These are phyloP conservation scores for Thielaviopsis musarum DNA, from an alignment of 2,329 filamentous ascomycete species.

Conservation along the genomic window DNA sequence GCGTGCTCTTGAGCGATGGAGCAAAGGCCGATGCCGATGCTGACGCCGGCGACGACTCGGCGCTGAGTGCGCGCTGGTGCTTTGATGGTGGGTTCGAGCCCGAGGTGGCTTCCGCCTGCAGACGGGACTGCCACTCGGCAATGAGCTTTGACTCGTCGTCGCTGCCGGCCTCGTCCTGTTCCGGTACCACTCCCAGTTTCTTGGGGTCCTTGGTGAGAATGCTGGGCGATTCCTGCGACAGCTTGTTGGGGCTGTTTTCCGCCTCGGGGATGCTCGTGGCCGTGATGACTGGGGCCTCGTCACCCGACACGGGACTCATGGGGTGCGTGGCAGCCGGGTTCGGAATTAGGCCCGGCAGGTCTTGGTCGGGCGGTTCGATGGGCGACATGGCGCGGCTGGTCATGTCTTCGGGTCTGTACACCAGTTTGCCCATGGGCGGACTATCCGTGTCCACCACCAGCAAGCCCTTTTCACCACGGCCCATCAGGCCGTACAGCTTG, in stretches of 20 bases:
- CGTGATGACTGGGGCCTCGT: background rate
- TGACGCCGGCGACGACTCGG: background rate
- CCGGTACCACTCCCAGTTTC: slow-evolving; percentile 9
- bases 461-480: slow-evolving; percentile 51
- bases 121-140: slow-evolving; percentile 2
- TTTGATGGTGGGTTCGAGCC: background rate
- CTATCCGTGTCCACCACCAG: slow-evolving; percentile 47
- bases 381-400: background rate
- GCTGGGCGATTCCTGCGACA: slow-evolving; percentile 1
- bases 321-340: slow-evolving; percentile 2
- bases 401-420: slow-evolving; percentile 14
- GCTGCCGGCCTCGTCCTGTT: slow-evolving; percentile 7
- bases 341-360: slow-evolving; percentile 8
- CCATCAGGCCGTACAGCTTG: slow-evolving; percentile 50
- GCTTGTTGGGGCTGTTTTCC: slow-evolving; percentile 1
- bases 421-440: slow-evolving; percentile 28
- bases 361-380: background rate
- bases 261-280: background rate
- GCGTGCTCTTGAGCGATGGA: background rate
- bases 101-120: background rate
- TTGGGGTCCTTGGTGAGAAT: slow-evolving; percentile 5
- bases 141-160: slow-evolving; percentile 4
- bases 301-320: background rate
- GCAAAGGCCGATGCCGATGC: background rate
- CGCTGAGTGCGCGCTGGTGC: slow-evolving; percentile 1